Conservation (phyloP, 257 asterid species). For the Nicotiana knightiana region DNA sequence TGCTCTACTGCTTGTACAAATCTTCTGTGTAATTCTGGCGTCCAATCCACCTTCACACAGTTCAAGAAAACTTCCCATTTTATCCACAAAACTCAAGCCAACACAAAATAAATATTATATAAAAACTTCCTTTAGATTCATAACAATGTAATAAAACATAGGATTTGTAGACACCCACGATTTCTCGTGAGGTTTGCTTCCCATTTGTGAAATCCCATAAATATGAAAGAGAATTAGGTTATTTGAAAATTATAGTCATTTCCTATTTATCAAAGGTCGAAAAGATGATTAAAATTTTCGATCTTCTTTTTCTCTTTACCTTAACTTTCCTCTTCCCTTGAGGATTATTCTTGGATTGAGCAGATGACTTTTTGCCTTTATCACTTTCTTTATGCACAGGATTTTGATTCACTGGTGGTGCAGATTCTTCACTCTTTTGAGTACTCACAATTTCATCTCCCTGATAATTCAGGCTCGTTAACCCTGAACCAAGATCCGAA, state of each 20-base stretch:
- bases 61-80: conserved; percentile 16
- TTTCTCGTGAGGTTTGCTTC: conserved; percentile 23
- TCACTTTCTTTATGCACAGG: conserved; percentile 16
- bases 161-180: neutral
- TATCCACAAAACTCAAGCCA: neutral
- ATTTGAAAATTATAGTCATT: no score
- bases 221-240: neutral
- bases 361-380: conserved; percentile 43
- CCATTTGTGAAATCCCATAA: neutral
- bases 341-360: conserved; percentile 36
- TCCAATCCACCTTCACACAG: conserved; percentile 83
- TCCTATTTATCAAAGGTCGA: no score
- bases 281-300: no score
- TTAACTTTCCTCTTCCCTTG: conserved; percentile 66
- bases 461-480: conserved; percentile 30
- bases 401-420: conserved; percentile 1
- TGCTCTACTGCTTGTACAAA: conserved; percentile 96
- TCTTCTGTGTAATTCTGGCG: conserved; percentile 85
- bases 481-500: conserved; percentile 38
- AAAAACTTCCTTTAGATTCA: neutral
- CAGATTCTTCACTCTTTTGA: conserved; percentile 19
- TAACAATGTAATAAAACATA: neutral
- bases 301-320: conserved; percentile 26
- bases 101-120: no score
- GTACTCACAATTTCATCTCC: conserved; percentile 31